Conservation (phyloP, 371 early-diverging fungal genomes). For the Vavraia culicis region DNA sequence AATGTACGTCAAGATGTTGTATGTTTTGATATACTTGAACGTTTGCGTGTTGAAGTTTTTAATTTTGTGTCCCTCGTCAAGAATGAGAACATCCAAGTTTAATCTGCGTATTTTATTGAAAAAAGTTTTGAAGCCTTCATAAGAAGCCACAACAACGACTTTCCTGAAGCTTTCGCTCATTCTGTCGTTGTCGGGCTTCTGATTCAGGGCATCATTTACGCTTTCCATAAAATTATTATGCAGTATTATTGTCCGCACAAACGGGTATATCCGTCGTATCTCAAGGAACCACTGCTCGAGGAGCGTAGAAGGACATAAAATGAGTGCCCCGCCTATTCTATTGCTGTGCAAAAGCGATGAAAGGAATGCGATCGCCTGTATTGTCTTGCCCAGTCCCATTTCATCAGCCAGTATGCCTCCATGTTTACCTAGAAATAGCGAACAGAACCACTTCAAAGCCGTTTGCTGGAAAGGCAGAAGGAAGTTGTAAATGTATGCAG, state of each 20-base stretch:
- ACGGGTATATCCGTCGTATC: slow-evolving; percentile 78
- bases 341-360: slow-evolving; percentile 47
- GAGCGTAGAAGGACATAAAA: slow-evolving; percentile 79
- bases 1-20: slow-evolving; percentile 49
- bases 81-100: slow-evolving; percentile 60
- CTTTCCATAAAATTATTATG: slow-evolving; percentile 49
- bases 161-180: slow-evolving; percentile 35
- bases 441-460: too few species aligned
- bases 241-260: slow-evolving; percentile 59
- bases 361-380: slow-evolving; percentile 83
- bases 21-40: slow-evolving; percentile 50
- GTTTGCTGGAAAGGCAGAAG: too few species aligned
- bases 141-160: slow-evolving; percentile 57
- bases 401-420: slow-evolving; percentile 92
- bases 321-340: slow-evolving; percentile 47
- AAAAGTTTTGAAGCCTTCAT: slow-evolving; percentile 59
- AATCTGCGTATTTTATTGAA: slow-evolving; percentile 48
- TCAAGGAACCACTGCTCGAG: slow-evolving; percentile 80
- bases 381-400: slow-evolving; percentile 95
- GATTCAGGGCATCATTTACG: background rate
- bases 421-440: too few species aligned
- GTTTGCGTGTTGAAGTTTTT: slow-evolving; percentile 72
- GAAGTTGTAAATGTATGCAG: too few species aligned
- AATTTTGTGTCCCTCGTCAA: slow-evolving; percentile 92
- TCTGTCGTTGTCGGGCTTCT: background rate